These are phyloP conservation scores for Tillandsia leiboldiana DNA, from an alignment of 176 grass and related monocot species.

Conservation along the genomic window DNA sequence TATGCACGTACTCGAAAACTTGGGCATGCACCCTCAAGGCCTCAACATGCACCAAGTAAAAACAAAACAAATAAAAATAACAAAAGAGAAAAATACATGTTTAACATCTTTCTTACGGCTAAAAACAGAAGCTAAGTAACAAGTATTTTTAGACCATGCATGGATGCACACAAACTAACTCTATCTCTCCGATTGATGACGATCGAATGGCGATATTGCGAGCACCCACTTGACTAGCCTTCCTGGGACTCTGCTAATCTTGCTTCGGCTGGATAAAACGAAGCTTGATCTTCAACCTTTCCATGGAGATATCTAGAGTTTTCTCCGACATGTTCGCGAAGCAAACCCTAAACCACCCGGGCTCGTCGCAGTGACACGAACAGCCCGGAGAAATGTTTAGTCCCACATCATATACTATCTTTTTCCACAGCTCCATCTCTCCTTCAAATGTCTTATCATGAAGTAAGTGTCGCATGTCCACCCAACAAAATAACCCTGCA, in stretches of 20 bases:
- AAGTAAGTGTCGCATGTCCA: slow-evolving; percentile 53
- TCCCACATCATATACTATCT: slow-evolving; percentile 64
- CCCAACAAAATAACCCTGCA: slow-evolving; percentile 92
- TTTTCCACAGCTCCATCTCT: slow-evolving; percentile 93
- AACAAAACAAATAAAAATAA: not conserved
- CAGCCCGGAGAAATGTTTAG: slow-evolving; percentile 83
- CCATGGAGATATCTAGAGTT: slow-evolving; percentile 59
- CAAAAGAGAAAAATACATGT: too few species aligned
- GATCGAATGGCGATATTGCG: too few species aligned
- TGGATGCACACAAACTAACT: too few species aligned
- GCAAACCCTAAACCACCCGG: slow-evolving; percentile 90
- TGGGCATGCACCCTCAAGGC: not conserved
- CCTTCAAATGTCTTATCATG: slow-evolving; percentile 32
- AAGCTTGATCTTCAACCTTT: slow-evolving; percentile 36
- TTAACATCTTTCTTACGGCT: not conserved
- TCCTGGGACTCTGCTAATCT: not conserved
- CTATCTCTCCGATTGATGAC: slow-evolving; percentile 9
- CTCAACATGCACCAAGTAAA: not conserved
- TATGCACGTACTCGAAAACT: not conserved
- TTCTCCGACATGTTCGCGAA: slow-evolving; percentile 86
- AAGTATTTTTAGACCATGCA: too few species aligned
- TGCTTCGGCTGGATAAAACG: slow-evolving; percentile 10
- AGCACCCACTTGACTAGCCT: slow-evolving; percentile 9
- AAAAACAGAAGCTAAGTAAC: not conserved
- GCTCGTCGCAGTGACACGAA: slow-evolving; percentile 86